phyloP scores from a whole-genome alignment of 1,284 basidiomycete genomes.

The Violaceomyces palustris region DNA sequence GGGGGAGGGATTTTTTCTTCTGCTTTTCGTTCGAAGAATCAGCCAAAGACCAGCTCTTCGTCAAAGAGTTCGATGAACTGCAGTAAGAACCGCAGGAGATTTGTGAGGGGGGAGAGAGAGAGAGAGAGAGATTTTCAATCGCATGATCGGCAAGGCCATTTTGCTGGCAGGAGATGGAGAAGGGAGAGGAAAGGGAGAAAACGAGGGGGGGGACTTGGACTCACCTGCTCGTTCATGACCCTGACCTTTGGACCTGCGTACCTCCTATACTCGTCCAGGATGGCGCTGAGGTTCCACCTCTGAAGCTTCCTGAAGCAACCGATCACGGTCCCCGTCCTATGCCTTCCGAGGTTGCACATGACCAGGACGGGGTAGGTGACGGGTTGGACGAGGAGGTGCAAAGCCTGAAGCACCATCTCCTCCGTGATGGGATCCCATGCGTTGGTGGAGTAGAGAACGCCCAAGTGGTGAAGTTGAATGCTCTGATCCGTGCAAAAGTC shows the following conservation, averaged over 20 bases:
- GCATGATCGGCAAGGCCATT: neutral
- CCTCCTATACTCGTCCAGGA: slow-evolving; percentile 58
- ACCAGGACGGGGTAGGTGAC: slow-evolving; percentile 57
- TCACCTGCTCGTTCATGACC: slow-evolving; percentile 58
- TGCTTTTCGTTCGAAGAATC: too few relatives aligned
- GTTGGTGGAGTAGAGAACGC: slow-evolving; percentile 54
- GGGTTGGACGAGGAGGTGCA: slow-evolving; percentile 57
- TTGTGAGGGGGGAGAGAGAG: too few relatives aligned
- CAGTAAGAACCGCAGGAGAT: neutral
- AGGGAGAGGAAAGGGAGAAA: neutral
- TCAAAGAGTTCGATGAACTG: slow-evolving; percentile 61
- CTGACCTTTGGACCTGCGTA: slow-evolving; percentile 58
- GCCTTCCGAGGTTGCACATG: slow-evolving; percentile 59
- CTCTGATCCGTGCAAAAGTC: slow-evolving; percentile 47
- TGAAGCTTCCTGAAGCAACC: slow-evolving; percentile 57
- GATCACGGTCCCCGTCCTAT: slow-evolving; percentile 58
- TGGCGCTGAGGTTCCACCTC: slow-evolving; percentile 57
- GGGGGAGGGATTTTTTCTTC: too few relatives aligned
- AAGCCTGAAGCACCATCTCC: slow-evolving; percentile 58
- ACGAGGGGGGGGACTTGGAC: slow-evolving; percentile 9
- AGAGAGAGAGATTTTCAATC: slow-evolving; percentile 1
- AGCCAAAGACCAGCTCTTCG: slow-evolving; percentile 60
- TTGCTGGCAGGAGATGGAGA: too few relatives aligned
- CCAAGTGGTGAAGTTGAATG: slow-evolving; percentile 53
- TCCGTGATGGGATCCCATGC: slow-evolving; percentile 56